phyloP scores from a whole-genome alignment of 2,329 filamentous ascomycete genomes.

The Ascosphaera apis region DNA sequence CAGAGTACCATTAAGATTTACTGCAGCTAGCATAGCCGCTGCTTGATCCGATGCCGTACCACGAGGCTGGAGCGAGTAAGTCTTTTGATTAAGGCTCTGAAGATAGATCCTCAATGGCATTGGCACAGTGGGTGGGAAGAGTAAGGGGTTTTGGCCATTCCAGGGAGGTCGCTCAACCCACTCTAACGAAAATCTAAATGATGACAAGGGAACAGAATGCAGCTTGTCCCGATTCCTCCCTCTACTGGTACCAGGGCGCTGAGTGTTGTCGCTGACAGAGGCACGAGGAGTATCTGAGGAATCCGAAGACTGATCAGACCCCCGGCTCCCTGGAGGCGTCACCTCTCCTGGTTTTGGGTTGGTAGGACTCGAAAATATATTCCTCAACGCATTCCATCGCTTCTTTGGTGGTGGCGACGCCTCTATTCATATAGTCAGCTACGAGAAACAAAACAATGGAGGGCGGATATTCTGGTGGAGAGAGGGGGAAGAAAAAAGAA shows the following conservation, averaged over 20 bases:
- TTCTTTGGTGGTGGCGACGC: constrained; percentile 15
- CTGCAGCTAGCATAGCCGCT: too few relatives aligned
- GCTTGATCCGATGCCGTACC: too few relatives aligned
- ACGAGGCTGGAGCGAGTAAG: too few relatives aligned
- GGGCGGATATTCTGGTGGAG: constrained; percentile 14
- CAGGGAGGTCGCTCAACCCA: constrained; percentile 32
- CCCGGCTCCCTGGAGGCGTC: constrained; percentile 15
- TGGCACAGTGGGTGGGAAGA: constrained; percentile 34
- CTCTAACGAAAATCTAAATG: constrained; percentile 47
- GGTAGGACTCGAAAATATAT: constrained; percentile 24
- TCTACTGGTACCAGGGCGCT: constrained; percentile 12
- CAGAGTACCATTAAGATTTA: too few relatives aligned
- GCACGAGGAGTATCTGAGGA: too few relatives aligned
- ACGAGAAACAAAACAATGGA: too few relatives aligned
- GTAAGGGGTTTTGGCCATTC: constrained; percentile 27
- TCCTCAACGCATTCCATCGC: constrained; percentile 29
- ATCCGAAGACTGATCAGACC: constrained; percentile 1
- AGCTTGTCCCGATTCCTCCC: constrained; percentile 2
- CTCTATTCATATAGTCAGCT: too few relatives aligned
- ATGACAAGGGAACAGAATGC: neutral
- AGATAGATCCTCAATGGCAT: constrained; percentile 31
- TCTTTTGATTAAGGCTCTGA: too few relatives aligned
- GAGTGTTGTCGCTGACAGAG: constrained; percentile 6
- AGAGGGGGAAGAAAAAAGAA: constrained; percentile 17
- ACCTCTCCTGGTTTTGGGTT: constrained; percentile 22